Evolutionary conservation across 2,329 filamentous ascomycete species (phyloP).

Genomic region (Sporothrix sp.): DNA sequence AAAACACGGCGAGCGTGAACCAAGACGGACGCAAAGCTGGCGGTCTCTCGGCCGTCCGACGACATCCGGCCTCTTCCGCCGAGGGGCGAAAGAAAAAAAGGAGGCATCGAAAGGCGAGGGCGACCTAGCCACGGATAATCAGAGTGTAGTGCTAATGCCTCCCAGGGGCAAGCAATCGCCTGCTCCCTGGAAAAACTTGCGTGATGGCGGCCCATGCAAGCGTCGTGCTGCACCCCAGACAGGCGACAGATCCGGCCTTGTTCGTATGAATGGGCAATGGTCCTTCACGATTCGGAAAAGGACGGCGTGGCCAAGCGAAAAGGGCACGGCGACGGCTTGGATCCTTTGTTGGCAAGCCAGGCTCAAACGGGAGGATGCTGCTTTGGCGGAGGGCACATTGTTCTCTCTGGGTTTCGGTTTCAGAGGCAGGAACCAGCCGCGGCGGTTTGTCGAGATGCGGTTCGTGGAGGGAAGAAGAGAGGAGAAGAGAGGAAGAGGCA

Average conservation of each 20-base stretch:
- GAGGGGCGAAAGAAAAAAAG: too few species aligned
- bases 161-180: slow-evolving; percentile 28
- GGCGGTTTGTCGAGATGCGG: not conserved
- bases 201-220: slow-evolving; percentile 63
- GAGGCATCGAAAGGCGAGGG: not conserved
- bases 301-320: not conserved
- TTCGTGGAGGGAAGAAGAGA: not conserved
- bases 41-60: not conserved
- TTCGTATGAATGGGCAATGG: not conserved
- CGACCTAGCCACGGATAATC: slow-evolving; percentile 38
- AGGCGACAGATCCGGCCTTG: slow-evolving; percentile 6
- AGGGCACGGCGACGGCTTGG: not conserved
- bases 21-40: slow-evolving; percentile 3
- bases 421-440: not conserved
- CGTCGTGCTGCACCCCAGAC: not conserved
- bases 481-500: not conserved
- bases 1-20: not conserved
- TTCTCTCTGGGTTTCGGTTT: not conserved
- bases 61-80: not conserved
- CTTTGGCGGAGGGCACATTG: not conserved
- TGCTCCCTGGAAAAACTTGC: slow-evolving; percentile 60
- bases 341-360: not conserved
- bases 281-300: not conserved
- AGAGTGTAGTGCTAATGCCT: slow-evolving; percentile 97
- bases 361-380: not conserved